Evolutionary conservation across 768 basidiomycete species (phyloP).

Genomic region (Auricularia sp.): DNA sequence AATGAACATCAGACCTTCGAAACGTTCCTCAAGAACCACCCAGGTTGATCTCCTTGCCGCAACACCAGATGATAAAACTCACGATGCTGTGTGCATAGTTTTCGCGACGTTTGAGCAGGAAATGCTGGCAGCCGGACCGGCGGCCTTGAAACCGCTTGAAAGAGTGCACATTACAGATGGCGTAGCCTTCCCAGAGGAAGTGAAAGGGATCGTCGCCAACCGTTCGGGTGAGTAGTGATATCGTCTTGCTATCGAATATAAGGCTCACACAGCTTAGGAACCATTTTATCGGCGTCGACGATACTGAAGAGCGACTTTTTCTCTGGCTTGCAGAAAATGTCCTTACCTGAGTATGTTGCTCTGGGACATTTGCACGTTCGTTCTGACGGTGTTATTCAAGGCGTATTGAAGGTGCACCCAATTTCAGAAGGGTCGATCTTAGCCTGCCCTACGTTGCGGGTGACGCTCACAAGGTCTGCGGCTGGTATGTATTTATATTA

Average conservation of each 20-base stretch:
- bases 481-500: conserved; percentile 41
- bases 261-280: conserved; percentile 25
- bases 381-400: conserved; percentile 8
- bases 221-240: conserved; percentile 36
- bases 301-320: conserved; percentile 96
- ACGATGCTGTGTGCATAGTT: conserved; percentile 34
- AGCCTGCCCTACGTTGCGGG: conserved; percentile 30
- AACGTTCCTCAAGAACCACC: conserved; percentile 70
- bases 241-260: not conserved
- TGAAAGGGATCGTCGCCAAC: conserved; percentile 72
- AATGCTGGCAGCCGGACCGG: conserved; percentile 62
- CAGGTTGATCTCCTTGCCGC: conserved; percentile 37
- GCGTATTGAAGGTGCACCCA: conserved; percentile 88
- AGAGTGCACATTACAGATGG: conserved; percentile 55
- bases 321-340: conserved; percentile 91
- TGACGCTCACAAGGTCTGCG: conserved; percentile 59
- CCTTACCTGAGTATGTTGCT: conserved; percentile 70
- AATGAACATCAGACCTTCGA: conserved; percentile 67
- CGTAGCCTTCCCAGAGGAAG: conserved; percentile 83
- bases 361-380: not conserved
- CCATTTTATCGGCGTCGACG: conserved; percentile 79
- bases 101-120: conserved; percentile 95
- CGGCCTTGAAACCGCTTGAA: conserved; percentile 74
- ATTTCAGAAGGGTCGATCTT: conserved; percentile 78
- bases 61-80: not conserved